A percentile compares a stretch with the other conserved stretches of the same genome.
These are phyloP conservation scores for Citrullus mucosospermus DNA, from an alignment of 306 rosid species.

Conservation along the genomic window DNA sequence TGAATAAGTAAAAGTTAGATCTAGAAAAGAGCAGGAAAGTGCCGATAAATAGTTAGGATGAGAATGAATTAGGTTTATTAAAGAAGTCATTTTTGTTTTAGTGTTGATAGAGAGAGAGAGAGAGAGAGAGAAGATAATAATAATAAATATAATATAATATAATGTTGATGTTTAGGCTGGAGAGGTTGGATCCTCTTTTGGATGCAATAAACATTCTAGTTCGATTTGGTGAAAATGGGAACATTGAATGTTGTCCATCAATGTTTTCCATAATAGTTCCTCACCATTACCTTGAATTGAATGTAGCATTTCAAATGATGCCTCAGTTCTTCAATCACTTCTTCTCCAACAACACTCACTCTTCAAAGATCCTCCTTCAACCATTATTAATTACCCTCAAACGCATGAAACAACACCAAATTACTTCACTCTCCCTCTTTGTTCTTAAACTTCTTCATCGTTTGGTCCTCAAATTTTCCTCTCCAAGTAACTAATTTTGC, in stretches of 20 bases:
- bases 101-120: too few relatives aligned
- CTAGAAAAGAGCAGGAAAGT: too few relatives aligned
- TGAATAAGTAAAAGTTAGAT: too few relatives aligned
- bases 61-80: too few relatives aligned
- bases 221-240: neutral
- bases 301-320: neutral
- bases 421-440: neutral
- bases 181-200: neutral
- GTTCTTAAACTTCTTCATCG: neutral
- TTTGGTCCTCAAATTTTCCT: neutral
- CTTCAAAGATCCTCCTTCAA: neutral
- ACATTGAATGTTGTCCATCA: neutral
- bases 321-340: neutral
- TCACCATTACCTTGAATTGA: neutral
- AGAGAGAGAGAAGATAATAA: too few relatives aligned
- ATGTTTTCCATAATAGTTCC: neutral
- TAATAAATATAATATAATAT: too few relatives aligned
- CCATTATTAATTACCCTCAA: neutral
- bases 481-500: neutral
- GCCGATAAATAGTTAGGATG: too few relatives aligned
- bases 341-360: neutral
- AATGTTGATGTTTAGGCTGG: neutral
- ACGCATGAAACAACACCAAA: neutral
- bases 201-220: neutral
- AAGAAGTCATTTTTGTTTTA: too few relatives aligned